These are phyloP conservation scores for Saturnispora quitensis DNA, from an alignment of 805 yeast genomes.

Conservation along the genomic window DNA sequence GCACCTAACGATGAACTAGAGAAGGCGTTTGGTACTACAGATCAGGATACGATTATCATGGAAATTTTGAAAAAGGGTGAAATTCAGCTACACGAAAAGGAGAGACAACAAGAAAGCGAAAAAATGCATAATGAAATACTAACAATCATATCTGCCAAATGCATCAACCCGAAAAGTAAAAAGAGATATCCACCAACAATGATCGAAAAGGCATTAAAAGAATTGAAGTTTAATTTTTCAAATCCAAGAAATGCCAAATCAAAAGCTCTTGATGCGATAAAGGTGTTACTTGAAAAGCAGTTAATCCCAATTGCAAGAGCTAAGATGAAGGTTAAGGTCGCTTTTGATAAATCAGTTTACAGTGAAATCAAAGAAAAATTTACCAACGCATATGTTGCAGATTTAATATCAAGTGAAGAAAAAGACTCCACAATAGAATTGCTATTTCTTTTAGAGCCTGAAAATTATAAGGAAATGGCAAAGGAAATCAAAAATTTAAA, in stretches of 20 bases:
- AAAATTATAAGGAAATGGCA: constrained; percentile 24
- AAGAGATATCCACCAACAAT: constrained; percentile 92
- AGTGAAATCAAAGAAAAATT: constrained; percentile 27
- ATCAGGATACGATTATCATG: constrained; percentile 62
- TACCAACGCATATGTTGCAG: constrained; percentile 10
- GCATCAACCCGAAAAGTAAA: constrained; percentile 82
- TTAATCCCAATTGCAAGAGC: constrained; percentile 91
- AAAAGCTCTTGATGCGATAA: constrained; percentile 90
- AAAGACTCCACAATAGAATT: constrained; percentile 12
- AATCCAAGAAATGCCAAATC: constrained; percentile 54
- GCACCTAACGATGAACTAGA: constrained; percentile 80
- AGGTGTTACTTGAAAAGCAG: constrained; percentile 64
- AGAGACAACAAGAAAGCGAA: constrained; percentile 65
- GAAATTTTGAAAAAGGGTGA: constrained; percentile 89
- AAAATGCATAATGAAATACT: constrained; percentile 57
- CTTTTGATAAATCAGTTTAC: constrained; percentile 45
- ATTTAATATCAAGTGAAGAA: constrained; percentile 8
- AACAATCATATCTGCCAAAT: constrained; percentile 76
- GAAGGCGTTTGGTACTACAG: constrained; percentile 65
- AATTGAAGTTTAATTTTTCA: constrained; percentile 69
- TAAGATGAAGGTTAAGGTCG: constrained; percentile 76
- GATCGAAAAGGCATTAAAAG: constrained; percentile 77
- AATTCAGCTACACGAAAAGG: constrained; percentile 89
- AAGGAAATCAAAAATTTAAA: constrained; percentile 36
- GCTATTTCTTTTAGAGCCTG: constrained; percentile 18